phyloP scores from a whole-genome alignment of 805 yeast genomes.

The Myxozyma nipponensis region DNA sequence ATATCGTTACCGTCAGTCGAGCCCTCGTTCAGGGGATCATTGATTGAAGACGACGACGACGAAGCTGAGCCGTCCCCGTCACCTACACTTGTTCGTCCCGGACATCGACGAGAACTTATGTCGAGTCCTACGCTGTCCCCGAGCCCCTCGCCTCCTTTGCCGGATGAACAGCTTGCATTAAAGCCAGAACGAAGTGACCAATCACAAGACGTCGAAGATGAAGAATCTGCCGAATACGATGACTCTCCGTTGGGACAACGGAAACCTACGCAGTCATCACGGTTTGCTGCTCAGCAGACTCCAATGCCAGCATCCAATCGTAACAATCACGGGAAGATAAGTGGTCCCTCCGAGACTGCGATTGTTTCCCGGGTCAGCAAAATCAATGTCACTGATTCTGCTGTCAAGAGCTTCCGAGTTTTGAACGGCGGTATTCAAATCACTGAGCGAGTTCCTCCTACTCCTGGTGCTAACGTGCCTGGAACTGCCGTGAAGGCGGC shows the following conservation, averaged over 20 bases:
- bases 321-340: too few relatives aligned
- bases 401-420: conserved; percentile 16
- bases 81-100: conserved; percentile 4
- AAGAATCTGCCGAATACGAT: conserved; percentile 9
- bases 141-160: conserved; percentile 10
- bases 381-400: conserved; percentile 23
- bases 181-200: conserved; percentile 7
- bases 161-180: conserved; percentile 4
- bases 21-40: conserved; percentile 18
- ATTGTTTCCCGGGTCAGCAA: conserved; percentile 21
- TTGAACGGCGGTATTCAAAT: not conserved
- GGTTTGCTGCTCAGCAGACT: not conserved
- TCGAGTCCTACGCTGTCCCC: conserved; percentile 16
- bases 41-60: too few relatives aligned
- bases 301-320: not conserved
- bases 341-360: conserved; percentile 18
- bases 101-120: conserved; percentile 1
- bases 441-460: not conserved
- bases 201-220: conserved; percentile 11
- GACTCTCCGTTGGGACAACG: conserved; percentile 13
- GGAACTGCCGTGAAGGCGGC: not conserved
- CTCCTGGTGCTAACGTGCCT: not conserved
- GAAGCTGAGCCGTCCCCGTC: conserved; percentile 3
- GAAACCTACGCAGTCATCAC: not conserved
- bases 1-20: conserved; percentile 21